Evolutionary conservation across 208 protist species (phyloP), one percentile per base, ranked within the genome.

Genomic region (Histomonas meleagridis): DNA sequence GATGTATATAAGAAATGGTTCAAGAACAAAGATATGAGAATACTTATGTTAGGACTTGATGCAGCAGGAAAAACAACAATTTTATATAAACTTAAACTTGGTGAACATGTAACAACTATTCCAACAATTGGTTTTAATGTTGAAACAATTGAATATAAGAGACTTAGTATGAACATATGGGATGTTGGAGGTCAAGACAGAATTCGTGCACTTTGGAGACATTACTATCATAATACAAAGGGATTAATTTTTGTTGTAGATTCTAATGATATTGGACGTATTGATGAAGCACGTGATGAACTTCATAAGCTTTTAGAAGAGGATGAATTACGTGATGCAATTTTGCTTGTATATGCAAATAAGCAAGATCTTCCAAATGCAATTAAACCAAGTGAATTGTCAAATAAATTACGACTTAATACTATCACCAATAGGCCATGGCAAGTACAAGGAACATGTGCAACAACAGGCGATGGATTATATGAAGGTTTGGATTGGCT

Each of bases 331-430:
- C 94, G 96, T 90, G 97, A 98, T 91, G 97, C 97, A 9, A 93
- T 96, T 10, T 93, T 99, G 18, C 96, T 99, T 7, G 97, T 99
- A 10, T 99, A 98, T 91, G 98, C 98, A 28, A 99, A 99, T 96
- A 99, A 99, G 95, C 97, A 99, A 94, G 97, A 99, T 95, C 92
- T 99, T 60, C 97, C 97, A 49, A 98, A 98, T 93, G 97, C 97
- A 23, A 98, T 98, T 96, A 96, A 95, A 92, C 97, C 95, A 21
- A 96, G 95, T 10, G 97, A 99, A 94, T 95, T 99, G 62, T 97
- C 96, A 16, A 97, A 99, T 92, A 97, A 97, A 94, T 95, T 99
- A 1, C 96, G 96, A 12, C 95, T 99, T 57, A 94, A 97, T 55
- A 93, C 95, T 40, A 94, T 98, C 90, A 95, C 95, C 92, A 94